Conservation (phyloP, 768 basidiomycete genomes). For the Crucibulum laeve region DNA sequence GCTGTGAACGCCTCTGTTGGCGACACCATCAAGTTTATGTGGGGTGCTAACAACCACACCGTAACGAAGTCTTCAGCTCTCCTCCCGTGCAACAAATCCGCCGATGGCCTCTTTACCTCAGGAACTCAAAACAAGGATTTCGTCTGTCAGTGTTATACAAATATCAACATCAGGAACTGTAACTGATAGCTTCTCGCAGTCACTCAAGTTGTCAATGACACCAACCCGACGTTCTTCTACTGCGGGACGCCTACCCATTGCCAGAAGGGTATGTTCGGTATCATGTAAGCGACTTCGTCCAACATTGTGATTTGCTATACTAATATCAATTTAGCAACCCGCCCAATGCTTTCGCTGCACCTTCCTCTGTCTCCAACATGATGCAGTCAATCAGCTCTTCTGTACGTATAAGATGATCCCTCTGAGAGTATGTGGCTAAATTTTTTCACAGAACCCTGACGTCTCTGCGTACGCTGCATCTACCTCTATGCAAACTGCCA, state of each 20-base stretch:
- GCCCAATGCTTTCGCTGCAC: conserved; percentile 38
- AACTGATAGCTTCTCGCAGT: conserved; percentile 36
- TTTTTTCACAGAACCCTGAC: conserved; percentile 42
- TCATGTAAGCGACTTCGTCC: conserved; percentile 39
- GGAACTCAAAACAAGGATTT: conserved; percentile 62
- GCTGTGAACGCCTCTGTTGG: conserved; percentile 72
- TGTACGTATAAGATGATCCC: conserved; percentile 29
- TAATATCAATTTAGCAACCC: conserved; percentile 42
- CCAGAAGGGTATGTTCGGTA: conserved; percentile 82
- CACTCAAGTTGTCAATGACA: conserved; percentile 69
- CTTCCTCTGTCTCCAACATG: conserved; percentile 47
- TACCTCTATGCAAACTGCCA: conserved; percentile 41
- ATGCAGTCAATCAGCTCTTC: conserved; percentile 43
- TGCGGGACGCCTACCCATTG: conserved; percentile 71
- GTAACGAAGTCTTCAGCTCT: conserved; percentile 75
- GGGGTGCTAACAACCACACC: conserved; percentile 77
- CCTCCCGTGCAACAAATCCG: conserved; percentile 69
- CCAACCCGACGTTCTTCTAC: conserved; percentile 70
- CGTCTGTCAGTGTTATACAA: conserved; percentile 42
- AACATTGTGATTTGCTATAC: background rate
- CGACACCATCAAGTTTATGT: conserved; percentile 73
- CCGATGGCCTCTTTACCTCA: conserved; percentile 54
- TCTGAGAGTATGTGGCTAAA: no score
- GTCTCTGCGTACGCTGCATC: conserved; percentile 54
- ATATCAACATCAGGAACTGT: background rate